Evolutionary conservation across 1,284 basidiomycete genomes (phyloP), one percentile per base, ranked within the genome.

Genomic region (Irpex lacteus): DNA sequence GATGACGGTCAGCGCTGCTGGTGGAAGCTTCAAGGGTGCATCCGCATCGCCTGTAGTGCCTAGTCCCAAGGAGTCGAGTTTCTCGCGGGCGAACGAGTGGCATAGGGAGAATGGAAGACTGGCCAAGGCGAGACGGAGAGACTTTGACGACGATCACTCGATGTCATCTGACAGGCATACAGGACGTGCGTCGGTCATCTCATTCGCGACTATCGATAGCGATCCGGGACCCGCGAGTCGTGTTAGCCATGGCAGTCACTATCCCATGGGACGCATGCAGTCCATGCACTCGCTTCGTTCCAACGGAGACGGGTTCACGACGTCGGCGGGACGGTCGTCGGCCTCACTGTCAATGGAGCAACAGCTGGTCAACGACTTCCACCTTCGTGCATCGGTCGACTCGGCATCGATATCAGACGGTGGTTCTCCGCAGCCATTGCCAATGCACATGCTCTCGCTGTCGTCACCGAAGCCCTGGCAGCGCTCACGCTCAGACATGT

Each of bases 111-210:
- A 70, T 64, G 81, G 91, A 72, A 84, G 93, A 59, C 77, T 85
- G 72, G 73, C 86, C 61, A 96, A 95, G 80, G 91, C 89, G 65
- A 86, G 94, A 69, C 86, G 91, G 72, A 83, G 90, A 72, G 91
- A 94, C 71, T 89, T 86, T 68, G 94, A 95, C 74, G 94, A 95
- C 74, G 93, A 95, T 75, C 92, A 94, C 75, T 95, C 93, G 52
- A 91, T 92, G 85, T 93, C 92, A 62, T 92, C 92, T 49, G 93
- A 94, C 70, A 80, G 93, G 36, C 88, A 88, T 68, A 13, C 54
- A 4, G 92, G 90, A 69, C 80, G 90, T 60, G 82, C 90, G 79
- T 91, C 90, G 5, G 84, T 85, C 55, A 86, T 91, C 70, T 93
- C 91, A 11, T 91, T 90, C 71, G 85, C 87, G 36, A 91, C 92